Evolutionary conservation across 148 eudicot genomes (phyloP), one percentile per base, ranked within the genome.

Genomic region (Spergularia marina): DNA sequence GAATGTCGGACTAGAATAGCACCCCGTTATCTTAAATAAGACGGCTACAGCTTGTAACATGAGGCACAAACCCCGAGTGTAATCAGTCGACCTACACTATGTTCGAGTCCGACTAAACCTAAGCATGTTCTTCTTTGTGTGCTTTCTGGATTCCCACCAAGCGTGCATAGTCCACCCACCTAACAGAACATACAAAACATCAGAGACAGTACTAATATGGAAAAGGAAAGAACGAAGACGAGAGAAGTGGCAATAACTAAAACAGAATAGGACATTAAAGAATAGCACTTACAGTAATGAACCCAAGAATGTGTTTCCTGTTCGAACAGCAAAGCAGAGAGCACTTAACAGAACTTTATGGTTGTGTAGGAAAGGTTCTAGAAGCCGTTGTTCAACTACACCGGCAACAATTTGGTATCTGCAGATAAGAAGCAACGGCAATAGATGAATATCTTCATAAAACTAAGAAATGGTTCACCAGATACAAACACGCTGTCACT

Each of bases 151-250:
- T 69, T 21, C 97, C 96, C 20, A 95, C 73, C 83, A 58, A 84
- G 75, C 97, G 97, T 70, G 96, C 94, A 77, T 92, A 95, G 82
- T 95, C 98, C 70, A 95, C 98, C 98, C 98, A 92, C 88, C 98
- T 95, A 86, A 68, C 4, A 62, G 10, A 51, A 56, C 58, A 62
- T 1, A 68, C 65, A 36, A 47, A 55, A 61, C 60, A n/a, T 18
- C 13, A 47, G 64, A 11, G 44, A 40, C 44, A 40, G 40, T 49
- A 64, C 52, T 21, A 39, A 18, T 21, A 20, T 11, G 62, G 12
- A 40, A 72, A 41, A 36, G 75, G 53, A 23, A 63, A 66, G 41
- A 56, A 25, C 56, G 12, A 11, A n/a, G 16, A 6, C 20, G 11
- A 53, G 6, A 58, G 52, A 30, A 23, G 10, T 44, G 49, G 49